Evolutionary conservation across 2,329 filamentous ascomycete genomes (phyloP), one percentile per base, ranked within the genome.

Genomic region (Hymenoscyphus albidus): DNA sequence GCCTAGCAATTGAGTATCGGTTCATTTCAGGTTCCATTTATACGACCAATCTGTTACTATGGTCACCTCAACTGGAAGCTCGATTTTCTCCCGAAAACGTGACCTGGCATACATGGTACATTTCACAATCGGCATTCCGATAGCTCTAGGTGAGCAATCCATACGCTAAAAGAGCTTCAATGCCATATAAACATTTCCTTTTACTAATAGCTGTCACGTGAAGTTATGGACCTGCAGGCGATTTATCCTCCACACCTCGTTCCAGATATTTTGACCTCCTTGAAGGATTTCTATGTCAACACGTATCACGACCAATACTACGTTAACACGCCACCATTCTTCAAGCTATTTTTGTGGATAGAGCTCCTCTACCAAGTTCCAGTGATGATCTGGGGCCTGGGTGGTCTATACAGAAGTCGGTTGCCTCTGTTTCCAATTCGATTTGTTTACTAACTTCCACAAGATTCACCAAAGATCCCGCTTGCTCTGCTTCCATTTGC

Each of bases 251-350:
- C 76, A 3, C 74, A 75, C 44, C 69, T 87, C 9, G 80, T 79
- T 58, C 83, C 83, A 0, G 62, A 75, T 0, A 78, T 84, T 72
- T 81, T 87, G 70, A 73, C 74, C 54, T 66, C 74, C 0, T 66
- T 90, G 1, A 83, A 84, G 64, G 71, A 76, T 2, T 89, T 78
- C 75, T 89, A 90, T 75, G 78, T 88, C 65, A 73, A 77, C 1
- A 88, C 81, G 1, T 89, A 88, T 74, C 79, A 81, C 14, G 88
- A 90, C 72, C 83, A 82, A 62, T 88, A 88, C 78, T 89, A 90
- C 77, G 78, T 81, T 40, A 72, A 77, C 3, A 80, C 85, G 1
- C 86, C 86, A 48, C 74, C 79, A 3, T 90, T 85, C 82, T 90
- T 90, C 72, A 77, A 76, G 12, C 68, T 78, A 14, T 87, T 85